Conservation (phyloP, 768 basidiomycete species). For the Suillus subalutaceus region DNA sequence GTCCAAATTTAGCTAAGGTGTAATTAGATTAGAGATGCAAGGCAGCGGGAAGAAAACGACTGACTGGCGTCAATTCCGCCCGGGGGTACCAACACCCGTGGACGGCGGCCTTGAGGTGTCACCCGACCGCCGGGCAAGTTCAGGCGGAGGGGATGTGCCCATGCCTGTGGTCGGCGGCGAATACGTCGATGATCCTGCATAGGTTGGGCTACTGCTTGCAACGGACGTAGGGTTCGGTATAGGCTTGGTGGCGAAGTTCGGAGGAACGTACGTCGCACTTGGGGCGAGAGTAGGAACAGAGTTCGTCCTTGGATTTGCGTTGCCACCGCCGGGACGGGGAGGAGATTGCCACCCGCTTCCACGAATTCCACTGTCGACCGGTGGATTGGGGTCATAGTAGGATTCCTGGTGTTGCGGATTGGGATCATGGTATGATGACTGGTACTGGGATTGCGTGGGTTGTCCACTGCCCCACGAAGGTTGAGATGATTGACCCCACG, state of each 20-base stretch:
- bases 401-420: slow-evolving; percentile 31
- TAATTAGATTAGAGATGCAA: background rate
- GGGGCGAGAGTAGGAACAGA: background rate
- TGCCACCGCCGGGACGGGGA: background rate
- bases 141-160: slow-evolving; percentile 4
- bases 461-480: slow-evolving; percentile 17
- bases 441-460: slow-evolving; percentile 15
- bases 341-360: slow-evolving; percentile 5
- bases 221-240: slow-evolving; percentile 12
- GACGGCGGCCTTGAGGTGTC: slow-evolving; percentile 21
- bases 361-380: slow-evolving; percentile 12
- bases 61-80: slow-evolving; percentile 36
- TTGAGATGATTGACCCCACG: slow-evolving; percentile 14
- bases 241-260: slow-evolving; percentile 9
- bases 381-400: slow-evolving; percentile 40
- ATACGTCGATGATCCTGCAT: background rate
- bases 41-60: slow-evolving; percentile 11
- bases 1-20: slow-evolving; percentile 60
- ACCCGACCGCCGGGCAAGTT: slow-evolving; percentile 2
- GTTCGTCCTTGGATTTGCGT: background rate
- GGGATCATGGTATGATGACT: slow-evolving; percentile 39
- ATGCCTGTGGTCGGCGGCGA: slow-evolving; percentile 7
- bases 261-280: background rate
- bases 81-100: slow-evolving; percentile 25
- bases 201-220: slow-evolving; percentile 10